Percentiles rank a stretch among this genome's conserved stretches.
Conservation (phyloP, 2,329 filamentous ascomycete genomes). For the Colletotrichum sp. region DNA sequence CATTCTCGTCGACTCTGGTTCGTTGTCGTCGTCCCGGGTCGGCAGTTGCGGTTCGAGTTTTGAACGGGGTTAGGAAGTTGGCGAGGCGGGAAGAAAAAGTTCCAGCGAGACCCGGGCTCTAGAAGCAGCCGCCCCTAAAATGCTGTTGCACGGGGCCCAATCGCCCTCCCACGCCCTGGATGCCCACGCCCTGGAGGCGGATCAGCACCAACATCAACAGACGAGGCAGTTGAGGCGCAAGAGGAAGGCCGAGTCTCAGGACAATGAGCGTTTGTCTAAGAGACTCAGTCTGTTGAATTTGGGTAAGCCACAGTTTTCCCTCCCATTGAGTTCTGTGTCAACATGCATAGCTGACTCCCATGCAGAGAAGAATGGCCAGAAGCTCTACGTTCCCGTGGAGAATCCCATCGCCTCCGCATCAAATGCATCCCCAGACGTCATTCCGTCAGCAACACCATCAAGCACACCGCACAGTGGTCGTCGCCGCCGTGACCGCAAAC, state of each 20-base stretch:
- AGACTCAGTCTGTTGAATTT: conserved; percentile 82
- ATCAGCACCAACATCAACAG: conserved; percentile 23
- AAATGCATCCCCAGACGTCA: conserved; percentile 16
- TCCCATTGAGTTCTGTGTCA: neutral
- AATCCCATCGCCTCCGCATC: conserved; percentile 35
- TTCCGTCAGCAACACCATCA: conserved; percentile 25
- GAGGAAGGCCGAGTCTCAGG: conserved; percentile 64
- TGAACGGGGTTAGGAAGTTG: neutral
- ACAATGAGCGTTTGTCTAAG: conserved; percentile 81
- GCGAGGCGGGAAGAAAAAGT: neutral
- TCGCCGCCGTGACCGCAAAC: conserved; percentile 19
- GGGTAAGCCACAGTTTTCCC: conserved; percentile 57
- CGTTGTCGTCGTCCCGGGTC: neutral
- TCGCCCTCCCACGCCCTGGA: conserved; percentile 25
- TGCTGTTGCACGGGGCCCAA: conserved; percentile 41
- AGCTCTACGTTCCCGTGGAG: conserved; percentile 71
- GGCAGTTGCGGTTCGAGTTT: neutral
- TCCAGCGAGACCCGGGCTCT: conserved; percentile 5
- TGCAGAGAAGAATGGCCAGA: conserved; percentile 65
- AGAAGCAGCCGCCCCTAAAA: conserved; percentile 21
- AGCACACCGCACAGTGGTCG: conserved; percentile 11
- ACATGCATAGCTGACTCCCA: conserved; percentile 25
- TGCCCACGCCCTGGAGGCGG: conserved; percentile 17
- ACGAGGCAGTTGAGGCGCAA: conserved; percentile 45
- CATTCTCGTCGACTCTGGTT: neutral